A percentile compares a stretch with the other conserved stretches of the same genome.
Conservation (phyloP, 352 stramenopile species). For the Phytophthora macrochlamydospora region DNA sequence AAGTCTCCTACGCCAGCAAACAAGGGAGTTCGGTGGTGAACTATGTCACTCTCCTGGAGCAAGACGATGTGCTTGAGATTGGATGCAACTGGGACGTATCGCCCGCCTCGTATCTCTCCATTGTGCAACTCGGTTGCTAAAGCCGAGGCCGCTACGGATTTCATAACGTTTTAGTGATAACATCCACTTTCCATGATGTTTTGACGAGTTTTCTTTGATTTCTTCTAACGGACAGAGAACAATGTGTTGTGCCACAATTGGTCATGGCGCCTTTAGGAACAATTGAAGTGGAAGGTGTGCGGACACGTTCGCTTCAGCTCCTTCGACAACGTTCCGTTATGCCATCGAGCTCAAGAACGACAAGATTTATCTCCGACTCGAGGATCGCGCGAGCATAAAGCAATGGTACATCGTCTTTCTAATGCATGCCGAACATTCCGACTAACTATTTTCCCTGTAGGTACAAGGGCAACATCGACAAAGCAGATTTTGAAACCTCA, state of each 20-base stretch:
- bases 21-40: not conserved
- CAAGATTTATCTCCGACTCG: slow-evolving; percentile 29
- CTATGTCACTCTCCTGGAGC: not conserved
- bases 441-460: not conserved
- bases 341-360: slow-evolving; percentile 10
- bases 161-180: not conserved
- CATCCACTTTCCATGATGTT: not conserved
- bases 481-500: not conserved
- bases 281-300: slow-evolving; percentile 5
- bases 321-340: slow-evolving; percentile 13
- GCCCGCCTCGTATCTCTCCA: not conserved
- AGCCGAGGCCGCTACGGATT: not conserved
- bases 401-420: not conserved
- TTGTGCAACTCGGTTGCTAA: not conserved
- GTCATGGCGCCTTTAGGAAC: not conserved
- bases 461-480: not conserved
- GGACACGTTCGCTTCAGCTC: slow-evolving; percentile 5
- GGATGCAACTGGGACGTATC: not conserved
- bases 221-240: too few species aligned
- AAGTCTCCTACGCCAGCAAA: not conserved
- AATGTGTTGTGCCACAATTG: not conserved
- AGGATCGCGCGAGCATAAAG: slow-evolving; percentile 18
- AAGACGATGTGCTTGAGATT: not conserved
- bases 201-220: not conserved
- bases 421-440: not conserved